Base-by-base conservation (phyloP, 2,329 filamentous ascomycete species). In the Colletotrichum cordylinicola region DNA sequence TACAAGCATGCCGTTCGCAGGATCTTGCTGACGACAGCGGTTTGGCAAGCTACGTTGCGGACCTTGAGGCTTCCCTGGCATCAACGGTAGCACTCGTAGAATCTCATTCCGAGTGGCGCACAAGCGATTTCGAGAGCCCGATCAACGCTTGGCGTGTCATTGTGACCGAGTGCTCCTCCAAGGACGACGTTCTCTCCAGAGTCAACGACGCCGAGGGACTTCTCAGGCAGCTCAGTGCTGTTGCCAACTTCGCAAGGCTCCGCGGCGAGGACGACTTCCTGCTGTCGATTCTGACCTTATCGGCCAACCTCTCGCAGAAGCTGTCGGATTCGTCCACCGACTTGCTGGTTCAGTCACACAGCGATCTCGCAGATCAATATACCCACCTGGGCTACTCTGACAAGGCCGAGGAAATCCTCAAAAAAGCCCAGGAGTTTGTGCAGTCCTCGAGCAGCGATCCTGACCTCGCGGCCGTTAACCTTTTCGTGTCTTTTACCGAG, bases 401-500 rank as follows among this genome's bases (percentile, higher is more conserved):
- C 0, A 88, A 89, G 78, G 90, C 90, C 1, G 87, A 87, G 52
- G 83, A 86, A 75, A 81, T 87, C 0, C 87, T 98, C 18, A 87
- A 89, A 1, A 88, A 90, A 70, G 91, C 92, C 4, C 89, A 92
- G 77, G 83, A 86, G 24, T 88, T 89, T 21, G 78, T 86, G 10
- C 79, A 85, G 67, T 81, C 85, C n/a, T 81, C 85, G n/a, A 80
- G 80, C 0, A 76, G 82, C 6, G 66, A 84, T 4, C 84, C 86
- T 4, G 82, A 82, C 15, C 85, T 88, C 21, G 83, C 86, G 8
- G 78, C 87, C 24, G 87, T 87, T 12, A 84, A 84, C 18, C 94
- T 94, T 82, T 90, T 96, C 78, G 85, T 98, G 8, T 91, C 92
- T 0, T 92, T 93, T 76, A 93, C 94, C 1, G 95, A 98, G 82